Evolutionary conservation across 1,284 basidiomycete species (phyloP), one percentile per base, ranked within the genome.

Genomic region (Gomphus bonarii): DNA sequence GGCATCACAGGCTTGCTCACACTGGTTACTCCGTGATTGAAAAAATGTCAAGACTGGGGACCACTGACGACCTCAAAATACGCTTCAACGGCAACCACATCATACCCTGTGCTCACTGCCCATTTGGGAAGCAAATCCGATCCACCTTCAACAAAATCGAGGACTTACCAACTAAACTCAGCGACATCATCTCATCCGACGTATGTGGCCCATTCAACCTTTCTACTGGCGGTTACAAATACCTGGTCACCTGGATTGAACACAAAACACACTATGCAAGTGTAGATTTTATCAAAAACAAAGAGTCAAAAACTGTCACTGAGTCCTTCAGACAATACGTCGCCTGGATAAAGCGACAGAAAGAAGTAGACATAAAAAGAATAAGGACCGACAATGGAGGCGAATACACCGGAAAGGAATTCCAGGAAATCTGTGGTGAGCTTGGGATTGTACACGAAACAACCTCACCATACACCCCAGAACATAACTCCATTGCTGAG

Each of bases 401-500:
- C 5, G 68, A 70, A 56, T 69, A 66, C 58, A 62, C 58, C 0
- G 60, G 58, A 1, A 60, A 61, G 3, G 63, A 57, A 6, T 68
- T 72, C 55, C 18, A 54, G 10, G 59, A 57, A 0, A 68, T 65
- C 43, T 66, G 72, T 14, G 59, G 65, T 16, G 51, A 42, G 2
- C 30, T 59, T 40, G 70, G 71, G 1, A 44, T 49, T 6, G 10
- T 33, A 33, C 53, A 61, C n/a, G 53, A 68, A 54, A 65, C 63
- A 49, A 69, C 70, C 16, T 63, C 61, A 10, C 60, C 62, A 0
- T 51, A 66, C 22, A 56, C 61, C 1, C 68, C 69, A 35, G 61
- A 68, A 52, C 68, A 71, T 57, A 72, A 73, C 61, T 68, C 71
- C 5, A 64, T 70, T 28, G 70, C 69, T 9, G 69, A 75, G 55